A percentile compares a stretch with the other conserved stretches of the same genome.
Evolutionary conservation across 495 filamentous ascomycete genomes (phyloP).

Genomic region (Aeminium ludgeri): DNA sequence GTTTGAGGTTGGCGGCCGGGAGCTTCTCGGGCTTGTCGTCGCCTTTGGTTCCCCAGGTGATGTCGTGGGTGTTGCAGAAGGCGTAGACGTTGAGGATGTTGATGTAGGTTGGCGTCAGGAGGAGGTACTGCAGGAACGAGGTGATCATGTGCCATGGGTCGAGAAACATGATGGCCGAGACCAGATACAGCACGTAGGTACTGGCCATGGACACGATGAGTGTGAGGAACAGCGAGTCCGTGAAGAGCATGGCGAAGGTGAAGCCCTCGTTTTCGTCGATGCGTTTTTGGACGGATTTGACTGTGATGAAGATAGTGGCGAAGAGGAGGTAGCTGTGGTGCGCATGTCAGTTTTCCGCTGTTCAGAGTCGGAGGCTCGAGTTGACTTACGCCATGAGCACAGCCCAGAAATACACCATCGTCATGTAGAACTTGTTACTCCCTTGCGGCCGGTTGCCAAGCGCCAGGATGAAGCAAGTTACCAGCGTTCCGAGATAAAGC

Average conservation of each 20-base stretch:
- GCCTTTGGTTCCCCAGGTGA: conserved; percentile 93
- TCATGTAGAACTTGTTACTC: conserved; percentile 83
- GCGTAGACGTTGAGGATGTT: conserved; percentile 96
- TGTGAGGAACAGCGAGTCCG: conserved; percentile 79
- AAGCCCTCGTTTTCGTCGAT: conserved; percentile 38
- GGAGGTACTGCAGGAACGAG: conserved; percentile 85
- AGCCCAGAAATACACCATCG: conserved; percentile 93
- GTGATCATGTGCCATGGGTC: conserved; percentile 99
- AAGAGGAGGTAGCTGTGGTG: conserved; percentile 67
- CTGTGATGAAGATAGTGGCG: conserved; percentile 87
- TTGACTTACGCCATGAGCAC: conserved; percentile 67
- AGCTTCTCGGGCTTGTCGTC: conserved; percentile 80
- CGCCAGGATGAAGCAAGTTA: conserved; percentile 89
- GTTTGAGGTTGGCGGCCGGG: conserved; percentile 62
- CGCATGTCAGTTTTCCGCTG: neutral
- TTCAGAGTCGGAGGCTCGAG: too few species aligned
- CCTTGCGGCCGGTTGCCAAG: conserved; percentile 94
- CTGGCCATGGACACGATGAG: conserved; percentile 80
- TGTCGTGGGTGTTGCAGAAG: conserved; percentile 96
- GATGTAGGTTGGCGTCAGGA: conserved; percentile 88
- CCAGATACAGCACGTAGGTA: conserved; percentile 86
- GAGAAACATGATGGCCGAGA: conserved; percentile 86
- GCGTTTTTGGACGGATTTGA: conserved; percentile 60
- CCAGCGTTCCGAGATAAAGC: conserved; percentile 79
- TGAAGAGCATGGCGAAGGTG: conserved; percentile 52